Base-by-base conservation (phyloP, 345 rosid species). In the Sapria himalayana region DNA sequence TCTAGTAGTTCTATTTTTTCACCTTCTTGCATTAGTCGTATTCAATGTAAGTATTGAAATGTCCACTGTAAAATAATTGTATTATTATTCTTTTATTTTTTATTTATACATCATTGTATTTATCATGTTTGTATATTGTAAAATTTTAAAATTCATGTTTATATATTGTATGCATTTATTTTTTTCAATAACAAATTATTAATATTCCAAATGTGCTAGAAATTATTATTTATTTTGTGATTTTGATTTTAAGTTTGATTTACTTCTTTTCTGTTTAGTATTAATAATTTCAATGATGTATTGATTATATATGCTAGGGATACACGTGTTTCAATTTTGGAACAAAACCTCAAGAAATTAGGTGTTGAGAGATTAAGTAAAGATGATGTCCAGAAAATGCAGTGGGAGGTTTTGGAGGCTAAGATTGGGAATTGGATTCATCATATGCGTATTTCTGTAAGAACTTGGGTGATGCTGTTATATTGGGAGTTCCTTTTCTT, bases 321-420 rank as follows among this genome's bases (percentile, higher is more conserved):
- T 35, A 68, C 66, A 14, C 92, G 97, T 55, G 79, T 85, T 60
- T 61, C 85, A 15, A 81, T 68, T 49, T 50, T 85, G 78, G 99
- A 84, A 46, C 84, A 89, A 54, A 91, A 84, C 63, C 81, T 91
- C 3, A 45, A 51, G 55, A 91, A 91, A 65, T 46, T 91, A 45
- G 99, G 95, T 10, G 92, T 84, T 42, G 99, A 91, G 57, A 91
- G 79, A 55, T 81, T 84, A 43, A 77, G 75, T 60, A 89, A 84
- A 60, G 95, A 89, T 47, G 95, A 84, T 51, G 92, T 82, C 37
- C 99, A 89, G 66, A 89, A 60, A 71, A 74, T 89, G 99, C 99
- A 73, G 29, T 84, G 99, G 99, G 95, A 89, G 49, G 93, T 77
- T 53, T 61, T 89, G 61, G 95, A 89, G 63, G 85, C 95, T 17